Evolutionary conservation across 73 alveolate genomes (phyloP), one percentile per base, ranked within the genome.

Genomic region (Breviolum minutum): DNA sequence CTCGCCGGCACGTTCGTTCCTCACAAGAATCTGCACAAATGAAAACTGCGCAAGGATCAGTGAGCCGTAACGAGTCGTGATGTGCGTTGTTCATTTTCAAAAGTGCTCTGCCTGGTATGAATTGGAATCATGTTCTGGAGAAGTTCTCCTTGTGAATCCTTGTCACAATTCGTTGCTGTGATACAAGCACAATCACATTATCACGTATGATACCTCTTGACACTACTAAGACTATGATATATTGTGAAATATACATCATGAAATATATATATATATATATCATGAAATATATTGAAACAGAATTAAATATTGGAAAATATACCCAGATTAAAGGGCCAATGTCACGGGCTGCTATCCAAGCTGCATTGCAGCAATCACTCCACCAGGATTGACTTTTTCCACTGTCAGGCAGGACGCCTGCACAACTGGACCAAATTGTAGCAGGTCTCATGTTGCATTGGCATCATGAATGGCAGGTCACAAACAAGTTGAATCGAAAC

Each of bases 391-490:
- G 48, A 92, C 62, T 89, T 80, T 48, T 80, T 92, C 90, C 54
- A 92, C 90, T 20, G 98, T 92, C 54, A 92, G 81, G 90, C 98
- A 92, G 63, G 90, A 73, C 60, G 98, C 98, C 98, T 64, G 76
- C 16, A 54, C 17, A 68, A 68, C 77, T 14, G 24, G n/a, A 22
- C 77, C 24, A 22, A 6, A 40, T 40, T 40, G 54, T 40, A 40
- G 54, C 54, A 40, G 54, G 54, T 40, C 54, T 40, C 54, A 40
- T 40, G 54, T 40, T 40, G 54, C 54, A 40, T 40, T 40, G 54
- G 54, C 54, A 40, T 40, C 54, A 3, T 40, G 54, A 40, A 40
- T 2, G 3, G 54, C 54, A 40, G 54, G 54, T 40, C 54, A 40
- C 54, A 40, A 40, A 40, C 54, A 40, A 40, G 54, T 40, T 40